phyloP scores from a whole-genome alignment of 805 yeast genomes.

The Wickerhamomyces ciferrii region DNA sequence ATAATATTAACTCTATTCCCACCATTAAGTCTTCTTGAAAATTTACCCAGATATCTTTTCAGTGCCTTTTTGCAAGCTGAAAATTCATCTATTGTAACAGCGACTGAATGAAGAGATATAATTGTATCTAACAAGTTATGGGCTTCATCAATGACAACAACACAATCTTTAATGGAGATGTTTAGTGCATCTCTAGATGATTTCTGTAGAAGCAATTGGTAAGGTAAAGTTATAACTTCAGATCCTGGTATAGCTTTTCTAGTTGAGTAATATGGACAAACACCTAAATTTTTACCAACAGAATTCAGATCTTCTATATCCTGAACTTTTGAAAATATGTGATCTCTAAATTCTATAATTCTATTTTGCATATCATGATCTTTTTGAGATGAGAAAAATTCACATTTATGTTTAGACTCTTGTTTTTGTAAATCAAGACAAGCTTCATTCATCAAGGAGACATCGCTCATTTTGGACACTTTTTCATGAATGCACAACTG shows the following conservation, averaged over 20 bases:
- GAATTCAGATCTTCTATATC: slow-evolving; percentile 68
- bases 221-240: slow-evolving; percentile 82
- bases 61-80: slow-evolving; percentile 40
- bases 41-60: slow-evolving; percentile 50
- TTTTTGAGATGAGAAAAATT: slow-evolving; percentile 31
- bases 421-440: slow-evolving; percentile 65
- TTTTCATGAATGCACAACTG: slow-evolving; percentile 76
- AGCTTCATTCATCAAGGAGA: slow-evolving; percentile 66
- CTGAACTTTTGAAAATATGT: slow-evolving; percentile 40
- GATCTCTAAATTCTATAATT: slow-evolving; percentile 39
- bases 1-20: slow-evolving; percentile 66
- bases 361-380: slow-evolving; percentile 18
- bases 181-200: slow-evolving; percentile 55
- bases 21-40: slow-evolving; percentile 58
- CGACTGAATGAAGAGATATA: slow-evolving; percentile 59
- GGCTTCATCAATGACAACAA: slow-evolving; percentile 87
- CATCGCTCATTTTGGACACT: slow-evolving; percentile 43
- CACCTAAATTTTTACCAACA: slow-evolving; percentile 48
- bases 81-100: slow-evolving; percentile 48
- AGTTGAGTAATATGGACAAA: slow-evolving; percentile 82
- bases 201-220: slow-evolving; percentile 65
- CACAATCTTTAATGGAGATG: slow-evolving; percentile 53
- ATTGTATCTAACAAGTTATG: slow-evolving; percentile 83
- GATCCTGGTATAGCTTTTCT: slow-evolving; percentile 50
- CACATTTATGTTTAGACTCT: slow-evolving; percentile 29